Base-by-base conservation (phyloP, 805 yeast species). In the Nakazawaea peltata region DNA sequence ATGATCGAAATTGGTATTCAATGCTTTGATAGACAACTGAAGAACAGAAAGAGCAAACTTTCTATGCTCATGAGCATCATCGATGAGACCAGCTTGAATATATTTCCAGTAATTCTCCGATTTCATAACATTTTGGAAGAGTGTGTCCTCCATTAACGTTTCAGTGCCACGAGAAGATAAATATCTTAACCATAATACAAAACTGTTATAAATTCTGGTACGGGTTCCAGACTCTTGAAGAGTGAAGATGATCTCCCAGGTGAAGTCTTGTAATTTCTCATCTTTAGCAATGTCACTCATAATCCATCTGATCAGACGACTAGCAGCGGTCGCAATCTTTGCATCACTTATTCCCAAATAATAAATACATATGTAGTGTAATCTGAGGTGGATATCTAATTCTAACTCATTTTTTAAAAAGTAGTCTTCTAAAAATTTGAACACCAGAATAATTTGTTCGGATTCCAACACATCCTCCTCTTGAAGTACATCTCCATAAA, bases 41-140 rank as follows among this genome's bases (percentile, higher is more conserved):
- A 85, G 50, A 12, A 83, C 71, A 0, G 88, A 76, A 19, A 85
- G 55, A 10, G 79, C 65, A 48, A 74, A 74, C 50, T 85, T 86
- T 33, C 83, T 68, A 37, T 69, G 74, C 39, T 84, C 94, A 47
- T 81, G 87, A 1, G 69, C 57, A 2, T 53, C 46, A 36, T 75
- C 66, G 12, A 67, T 63, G 26, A 84, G 54, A 2, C 84, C 81
- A 18, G 44, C 43, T 46, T 81, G 84, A 15, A 84, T 50, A 11
- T 49, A 46, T 4, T 40, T 32, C 92, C 94, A 84, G 44, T 77
- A 80, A 1, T 46, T 42, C 2, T 56, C 56, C 6, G 39, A 24
- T 17, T 44, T 41, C 1, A 67, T 26, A 2, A 57, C 32, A 11
- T 28, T 21, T 34, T 66, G 69, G 30, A 56, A 63, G 5, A 42